Evolutionary conservation across 768 basidiomycete species (phyloP).

Genomic region (Rossbeevera mucosa): DNA sequence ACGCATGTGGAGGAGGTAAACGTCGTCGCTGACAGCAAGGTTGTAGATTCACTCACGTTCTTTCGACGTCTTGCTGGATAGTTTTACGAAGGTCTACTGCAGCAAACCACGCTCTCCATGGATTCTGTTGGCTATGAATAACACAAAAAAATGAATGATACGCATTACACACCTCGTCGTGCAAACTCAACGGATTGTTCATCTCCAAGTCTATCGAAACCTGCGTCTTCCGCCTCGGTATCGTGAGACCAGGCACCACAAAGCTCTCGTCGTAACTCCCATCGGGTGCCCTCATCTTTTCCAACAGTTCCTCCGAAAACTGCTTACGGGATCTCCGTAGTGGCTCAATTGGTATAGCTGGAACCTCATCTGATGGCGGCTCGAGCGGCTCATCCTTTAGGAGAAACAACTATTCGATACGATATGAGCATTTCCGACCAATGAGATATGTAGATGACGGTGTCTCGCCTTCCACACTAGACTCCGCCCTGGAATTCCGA

Average conservation of each 20-base stretch:
- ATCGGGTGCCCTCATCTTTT: conserved; percentile 81
- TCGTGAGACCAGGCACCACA: conserved; percentile 46
- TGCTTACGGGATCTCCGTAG: conserved; percentile 48
- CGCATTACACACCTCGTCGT: conserved; percentile 53
- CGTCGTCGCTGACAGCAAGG: conserved; percentile 1
- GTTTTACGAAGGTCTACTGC: conserved; percentile 84
- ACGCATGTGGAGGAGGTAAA: neutral
- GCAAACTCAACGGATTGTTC: conserved; percentile 79
- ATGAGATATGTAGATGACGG: conserved; percentile 7
- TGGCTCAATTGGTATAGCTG: conserved; percentile 35
- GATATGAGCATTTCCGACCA: conserved; percentile 20
- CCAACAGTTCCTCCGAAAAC: conserved; percentile 55
- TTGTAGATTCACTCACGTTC: conserved; percentile 63
- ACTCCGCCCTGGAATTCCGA: conserved; percentile 68
- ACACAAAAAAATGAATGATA: neutral
- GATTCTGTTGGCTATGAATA: conserved; percentile 52
- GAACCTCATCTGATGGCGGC: conserved; percentile 37
- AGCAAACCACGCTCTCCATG: conserved; percentile 93
- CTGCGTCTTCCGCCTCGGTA: conserved; percentile 30
- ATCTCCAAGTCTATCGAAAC: conserved; percentile 49
- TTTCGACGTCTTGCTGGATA: conserved; percentile 90
- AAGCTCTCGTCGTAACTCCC: conserved; percentile 75
- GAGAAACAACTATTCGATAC: conserved; percentile 57
- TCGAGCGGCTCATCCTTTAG: conserved; percentile 62
- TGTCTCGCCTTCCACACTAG: conserved; percentile 72